Evolutionary conservation across 176 grass and related monocot genomes (phyloP), one percentile per base, ranked within the genome.

Genomic region (Dendrocalamus sinicus): DNA sequence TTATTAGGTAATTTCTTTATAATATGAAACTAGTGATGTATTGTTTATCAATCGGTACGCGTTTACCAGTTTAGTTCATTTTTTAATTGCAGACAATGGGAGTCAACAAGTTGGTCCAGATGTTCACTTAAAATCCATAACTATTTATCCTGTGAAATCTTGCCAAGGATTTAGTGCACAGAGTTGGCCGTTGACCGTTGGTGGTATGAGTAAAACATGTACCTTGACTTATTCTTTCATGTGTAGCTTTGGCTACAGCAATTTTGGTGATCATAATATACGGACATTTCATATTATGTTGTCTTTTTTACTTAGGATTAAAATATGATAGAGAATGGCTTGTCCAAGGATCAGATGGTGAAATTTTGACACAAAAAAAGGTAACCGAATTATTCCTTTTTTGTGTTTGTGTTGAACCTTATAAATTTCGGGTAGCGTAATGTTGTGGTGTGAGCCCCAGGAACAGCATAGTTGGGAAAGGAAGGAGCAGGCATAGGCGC

Each of bases 311-410:
- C 76, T 58, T 74, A 98, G 96, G 96, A 30, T 86, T 98, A 77
- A 93, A 91, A 75, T 94, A 94, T 87, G 96, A 98, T 83, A 89
- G 96, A 88, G 96, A 98, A 88, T 98, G 96, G 93, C 93, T 98
- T 91, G 91, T 98, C 32, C 90, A 88, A 94, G 93, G 93, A 81
- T 64, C 70, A 67, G 89, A 55, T 78, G 89, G 93, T 89, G 91
- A 98, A 89, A 89, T 95, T 89, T 84, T 98, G 65, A 92, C 96
- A 30, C 93, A 98, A 30, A 98, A 98, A 78, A 98, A 94, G 96
- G 96, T 95, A 81, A 23, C 17, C 40, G 64, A 20, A 35, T 1
- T 15, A 44, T 77, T 76, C 8, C 8, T 84, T 8, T 51, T 77
- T 67, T 58, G 14, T 73, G 12, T 67, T 9, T 77, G 12, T 83